Conservation (phyloP, 2,329 filamentous ascomycete species). For the Pseudocercospora fuligena region DNA sequence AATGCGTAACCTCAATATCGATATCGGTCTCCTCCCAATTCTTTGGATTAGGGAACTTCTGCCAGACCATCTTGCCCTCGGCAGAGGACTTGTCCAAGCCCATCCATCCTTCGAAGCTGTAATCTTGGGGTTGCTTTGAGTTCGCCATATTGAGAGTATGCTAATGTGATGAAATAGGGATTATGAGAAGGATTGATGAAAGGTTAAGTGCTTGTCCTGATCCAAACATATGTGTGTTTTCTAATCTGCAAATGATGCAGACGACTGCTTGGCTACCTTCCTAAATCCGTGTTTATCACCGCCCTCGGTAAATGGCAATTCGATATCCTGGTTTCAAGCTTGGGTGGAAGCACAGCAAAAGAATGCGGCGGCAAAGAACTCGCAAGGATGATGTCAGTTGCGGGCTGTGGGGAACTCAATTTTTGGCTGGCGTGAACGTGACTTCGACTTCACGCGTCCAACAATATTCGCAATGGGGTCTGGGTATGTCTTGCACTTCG, state of each 20-base stretch:
- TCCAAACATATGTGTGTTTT: neutral
- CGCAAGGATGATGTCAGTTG: neutral
- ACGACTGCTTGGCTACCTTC: neutral
- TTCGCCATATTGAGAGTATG: neutral
- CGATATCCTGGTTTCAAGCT: neutral
- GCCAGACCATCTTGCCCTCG: conserved; percentile 61
- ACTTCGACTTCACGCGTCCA: no score
- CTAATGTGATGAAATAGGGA: neutral
- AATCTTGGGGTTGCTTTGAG: conserved; percentile 36
- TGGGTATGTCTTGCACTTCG: no score
- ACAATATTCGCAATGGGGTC: no score
- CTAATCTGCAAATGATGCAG: no score
- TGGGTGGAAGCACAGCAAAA: neutral
- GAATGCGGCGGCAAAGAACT: neutral
- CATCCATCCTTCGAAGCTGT: conserved; percentile 64
- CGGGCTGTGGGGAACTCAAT: neutral
- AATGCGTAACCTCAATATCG: conserved; percentile 49
- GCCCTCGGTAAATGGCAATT: neutral
- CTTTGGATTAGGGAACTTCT: conserved; percentile 47
- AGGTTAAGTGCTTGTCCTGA: neutral
- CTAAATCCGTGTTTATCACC: neutral
- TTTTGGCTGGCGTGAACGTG: no score
- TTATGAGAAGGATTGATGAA: neutral
- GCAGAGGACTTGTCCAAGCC: conserved; percentile 55
- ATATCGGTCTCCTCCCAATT: conserved; percentile 47